These are phyloP conservation scores for Diaporthe nobilis DNA, from an alignment of 2,329 filamentous ascomycete genomes.

Conservation along the genomic window DNA sequence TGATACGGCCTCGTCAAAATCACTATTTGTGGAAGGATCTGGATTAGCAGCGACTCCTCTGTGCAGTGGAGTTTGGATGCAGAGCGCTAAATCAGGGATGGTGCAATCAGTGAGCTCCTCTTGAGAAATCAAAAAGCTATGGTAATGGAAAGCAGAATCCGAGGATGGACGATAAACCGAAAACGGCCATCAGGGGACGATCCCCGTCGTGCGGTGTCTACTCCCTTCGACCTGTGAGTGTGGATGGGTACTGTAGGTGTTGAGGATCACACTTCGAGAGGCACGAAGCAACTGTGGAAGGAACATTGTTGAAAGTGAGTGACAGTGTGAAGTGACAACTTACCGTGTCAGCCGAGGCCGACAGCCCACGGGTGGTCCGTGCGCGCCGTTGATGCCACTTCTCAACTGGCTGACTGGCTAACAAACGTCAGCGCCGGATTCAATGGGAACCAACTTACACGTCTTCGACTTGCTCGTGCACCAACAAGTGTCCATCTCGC, in stretches of 20 bases:
- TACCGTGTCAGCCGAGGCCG: conserved; percentile 7
- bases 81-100: conserved; percentile 14
- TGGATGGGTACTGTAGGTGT: neutral
- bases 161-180: neutral
- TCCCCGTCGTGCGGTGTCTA: no score
- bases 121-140: neutral
- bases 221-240: neutral
- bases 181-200: neutral
- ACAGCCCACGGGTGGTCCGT: neutral
- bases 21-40: neutral
- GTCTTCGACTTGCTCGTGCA: conserved; percentile 2
- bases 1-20: neutral
- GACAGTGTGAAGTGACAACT: neutral
- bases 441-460: conserved; percentile 21
- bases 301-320: neutral
- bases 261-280: neutral
- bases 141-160: neutral
- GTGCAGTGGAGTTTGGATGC: neutral
- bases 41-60: conserved; percentile 23
- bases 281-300: neutral
- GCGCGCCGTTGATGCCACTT: conserved; percentile 45
- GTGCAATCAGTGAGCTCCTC: neutral
- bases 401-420: conserved; percentile 20
- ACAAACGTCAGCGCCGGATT: conserved; percentile 39
- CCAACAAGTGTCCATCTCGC: conserved; percentile 24